Evolutionary conservation across 2,329 filamentous ascomycete genomes (phyloP).

Genomic region (Verticillium nubilum): DNA sequence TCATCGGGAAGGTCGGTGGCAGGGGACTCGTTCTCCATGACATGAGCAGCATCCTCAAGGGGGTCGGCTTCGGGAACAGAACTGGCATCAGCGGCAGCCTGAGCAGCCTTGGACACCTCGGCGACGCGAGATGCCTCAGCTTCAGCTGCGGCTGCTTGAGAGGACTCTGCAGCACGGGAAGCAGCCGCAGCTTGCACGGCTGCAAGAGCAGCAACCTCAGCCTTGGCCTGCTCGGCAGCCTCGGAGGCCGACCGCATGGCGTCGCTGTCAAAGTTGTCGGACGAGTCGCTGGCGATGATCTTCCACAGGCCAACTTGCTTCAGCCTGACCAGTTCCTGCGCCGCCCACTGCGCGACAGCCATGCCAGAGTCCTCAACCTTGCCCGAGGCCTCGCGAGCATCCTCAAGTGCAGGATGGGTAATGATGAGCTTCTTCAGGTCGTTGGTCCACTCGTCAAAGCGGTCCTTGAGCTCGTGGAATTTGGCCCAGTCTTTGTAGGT

Average conservation of each 20-base stretch:
- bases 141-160: conserved; percentile 6
- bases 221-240: conserved; percentile 27
- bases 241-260: conserved; percentile 53
- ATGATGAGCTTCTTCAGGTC: conserved; percentile 75
- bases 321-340: conserved; percentile 71
- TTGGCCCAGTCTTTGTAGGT: conserved; percentile 97
- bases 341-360: conserved; percentile 70
- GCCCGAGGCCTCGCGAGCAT: conserved; percentile 61
- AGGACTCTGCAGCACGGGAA: conserved; percentile 8
- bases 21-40: conserved; percentile 8
- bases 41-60: conserved; percentile 8
- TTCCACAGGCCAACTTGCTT: conserved; percentile 87
- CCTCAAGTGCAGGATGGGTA: conserved; percentile 63
- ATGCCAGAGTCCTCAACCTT: conserved; percentile 76
- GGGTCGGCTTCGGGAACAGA: conserved; percentile 9
- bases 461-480: conserved; percentile 81
- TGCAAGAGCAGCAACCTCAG: conserved; percentile 22
- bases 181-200: conserved; percentile 10
- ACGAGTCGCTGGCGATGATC: conserved; percentile 65
- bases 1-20: conserved; percentile 4
- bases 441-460: conserved; percentile 77
- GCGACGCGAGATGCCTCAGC: conserved; percentile 5
- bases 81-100: not conserved
- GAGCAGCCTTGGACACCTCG: conserved; percentile 20
- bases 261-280: conserved; percentile 72